Conservation (phyloP, 1,139 yeast genomes). For the Hyphopichia wangnamkhiaoensis region DNA sequence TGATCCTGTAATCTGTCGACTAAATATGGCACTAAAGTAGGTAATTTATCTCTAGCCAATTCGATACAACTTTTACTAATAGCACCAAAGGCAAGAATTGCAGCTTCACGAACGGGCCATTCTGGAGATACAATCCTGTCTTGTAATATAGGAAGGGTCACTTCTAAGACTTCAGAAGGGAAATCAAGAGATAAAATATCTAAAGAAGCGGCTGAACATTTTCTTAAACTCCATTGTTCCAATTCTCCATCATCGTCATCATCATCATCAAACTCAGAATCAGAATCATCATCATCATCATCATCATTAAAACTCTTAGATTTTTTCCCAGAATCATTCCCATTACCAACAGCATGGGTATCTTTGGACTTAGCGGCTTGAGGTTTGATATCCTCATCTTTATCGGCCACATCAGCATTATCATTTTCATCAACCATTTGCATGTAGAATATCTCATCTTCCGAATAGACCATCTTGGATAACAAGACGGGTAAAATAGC, state of each 20-base stretch:
- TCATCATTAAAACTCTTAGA: slow-evolving; percentile 8
- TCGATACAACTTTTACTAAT: slow-evolving; percentile 86
- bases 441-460: slow-evolving; percentile 72
- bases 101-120: slow-evolving; percentile 92
- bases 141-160: slow-evolving; percentile 75
- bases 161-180: slow-evolving; percentile 67
- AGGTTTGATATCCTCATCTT: slow-evolving; percentile 86
- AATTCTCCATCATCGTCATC: slow-evolving; percentile 62
- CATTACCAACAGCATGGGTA: slow-evolving; percentile 47
- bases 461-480: slow-evolving; percentile 84
- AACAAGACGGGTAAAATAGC: slow-evolving; percentile 73
- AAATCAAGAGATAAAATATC: slow-evolving; percentile 73
- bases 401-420: slow-evolving; percentile 68
- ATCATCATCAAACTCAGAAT: slow-evolving; percentile 61
- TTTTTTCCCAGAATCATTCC: slow-evolving; percentile 18
- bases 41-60: slow-evolving; percentile 68
- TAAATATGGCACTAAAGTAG: slow-evolving; percentile 79
- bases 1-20: slow-evolving; percentile 75
- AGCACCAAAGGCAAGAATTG: slow-evolving; percentile 94
- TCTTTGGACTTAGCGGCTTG: slow-evolving; percentile 68
- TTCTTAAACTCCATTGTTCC: slow-evolving; percentile 87
- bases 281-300: slow-evolving; percentile 45
- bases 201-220: slow-evolving; percentile 91
- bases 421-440: slow-evolving; percentile 73
- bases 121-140: slow-evolving; percentile 64